A percentile compares a stretch with the other conserved stretches of the same genome.
These are phyloP conservation scores for Flaveria floridana DNA, from an alignment of 140 eudicot genomes.

Conservation along the genomic window DNA sequence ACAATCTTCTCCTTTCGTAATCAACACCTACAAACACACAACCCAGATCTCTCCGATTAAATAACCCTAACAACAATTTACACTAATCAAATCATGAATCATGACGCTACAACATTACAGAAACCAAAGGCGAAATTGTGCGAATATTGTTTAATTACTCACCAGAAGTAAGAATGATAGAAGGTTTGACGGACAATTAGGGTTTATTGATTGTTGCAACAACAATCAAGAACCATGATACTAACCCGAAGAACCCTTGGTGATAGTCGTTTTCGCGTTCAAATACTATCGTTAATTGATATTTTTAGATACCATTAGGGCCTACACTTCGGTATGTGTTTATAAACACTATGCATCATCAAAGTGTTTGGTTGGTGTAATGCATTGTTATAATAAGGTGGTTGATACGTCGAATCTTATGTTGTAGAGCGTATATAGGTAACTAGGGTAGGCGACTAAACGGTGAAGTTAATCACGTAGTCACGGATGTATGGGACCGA, in stretches of 20 bases:
- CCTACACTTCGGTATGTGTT: no score
- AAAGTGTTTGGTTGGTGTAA: no score
- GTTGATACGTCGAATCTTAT: no score
- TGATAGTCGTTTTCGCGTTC: background rate
- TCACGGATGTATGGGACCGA: no score
- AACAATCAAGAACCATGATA: background rate
- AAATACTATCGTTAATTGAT: no score
- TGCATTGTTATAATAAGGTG: no score
- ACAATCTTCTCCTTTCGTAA: constrained; percentile 8
- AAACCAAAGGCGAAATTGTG: background rate
- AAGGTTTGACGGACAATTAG: background rate
- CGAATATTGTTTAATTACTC: background rate
- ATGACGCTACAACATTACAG: constrained; percentile 22
- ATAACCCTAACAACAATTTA: background rate
- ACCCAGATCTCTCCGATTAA: constrained; percentile 22
- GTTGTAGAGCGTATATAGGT: no score
- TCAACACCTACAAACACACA: constrained; percentile 34
- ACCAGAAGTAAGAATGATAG: constrained; percentile 1
- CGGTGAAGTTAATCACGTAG: no score
- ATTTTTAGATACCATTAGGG: no score
- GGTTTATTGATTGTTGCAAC: constrained; percentile 12
- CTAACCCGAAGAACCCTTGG: no score
- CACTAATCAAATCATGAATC: constrained; percentile 12
- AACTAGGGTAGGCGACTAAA: no score
- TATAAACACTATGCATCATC: no score